Conservation (phyloP, 371 early-diverging fungal species). For the Gilbertella persicaria region DNA sequence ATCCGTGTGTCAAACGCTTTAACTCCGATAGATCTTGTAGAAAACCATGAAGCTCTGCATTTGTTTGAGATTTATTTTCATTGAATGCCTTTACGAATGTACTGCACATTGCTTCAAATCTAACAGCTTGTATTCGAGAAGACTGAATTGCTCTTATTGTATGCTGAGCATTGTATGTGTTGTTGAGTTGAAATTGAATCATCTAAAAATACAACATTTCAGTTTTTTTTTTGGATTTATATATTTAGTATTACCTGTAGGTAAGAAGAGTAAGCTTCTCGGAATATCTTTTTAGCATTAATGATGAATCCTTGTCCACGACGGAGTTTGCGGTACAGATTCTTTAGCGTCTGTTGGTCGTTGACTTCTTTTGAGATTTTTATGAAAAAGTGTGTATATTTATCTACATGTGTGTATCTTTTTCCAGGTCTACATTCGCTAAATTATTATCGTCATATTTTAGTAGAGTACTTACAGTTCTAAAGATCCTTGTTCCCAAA, state of each 20-base stretch:
- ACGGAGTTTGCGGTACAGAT: slow-evolving; percentile 59
- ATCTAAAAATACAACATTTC: neutral
- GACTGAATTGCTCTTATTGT: neutral
- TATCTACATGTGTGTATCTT: slow-evolving; percentile 67
- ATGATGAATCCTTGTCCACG: slow-evolving; percentile 54
- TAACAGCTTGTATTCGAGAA: neutral
- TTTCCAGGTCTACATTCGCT: slow-evolving; percentile 53
- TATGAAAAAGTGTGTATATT: slow-evolving; percentile 64
- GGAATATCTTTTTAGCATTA: slow-evolving; percentile 53
- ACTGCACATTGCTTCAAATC: slow-evolving; percentile 4
- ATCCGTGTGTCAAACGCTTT: slow-evolving; percentile 2
- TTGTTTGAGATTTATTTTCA: slow-evolving; percentile 3
- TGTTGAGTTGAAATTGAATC: neutral
- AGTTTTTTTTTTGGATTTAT: too few relatives aligned
- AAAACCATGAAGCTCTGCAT: slow-evolving; percentile 4
- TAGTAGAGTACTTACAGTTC: slow-evolving; percentile 52
- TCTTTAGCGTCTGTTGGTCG: slow-evolving; percentile 60
- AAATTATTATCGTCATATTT: neutral
- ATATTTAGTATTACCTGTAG: slow-evolving; percentile 25
- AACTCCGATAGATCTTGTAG: slow-evolving; percentile 18
- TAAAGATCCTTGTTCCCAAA: slow-evolving; percentile 71
- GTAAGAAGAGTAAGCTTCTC: slow-evolving; percentile 47
- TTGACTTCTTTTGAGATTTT: slow-evolving; percentile 51
- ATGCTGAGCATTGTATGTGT: neutral
- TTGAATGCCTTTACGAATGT: neutral